Percentiles rank a stretch among this genome's conserved stretches.
phyloP scores from a whole-genome alignment of 768 basidiomycete genomes.

The Tubosaeta brunneosetosa region DNA sequence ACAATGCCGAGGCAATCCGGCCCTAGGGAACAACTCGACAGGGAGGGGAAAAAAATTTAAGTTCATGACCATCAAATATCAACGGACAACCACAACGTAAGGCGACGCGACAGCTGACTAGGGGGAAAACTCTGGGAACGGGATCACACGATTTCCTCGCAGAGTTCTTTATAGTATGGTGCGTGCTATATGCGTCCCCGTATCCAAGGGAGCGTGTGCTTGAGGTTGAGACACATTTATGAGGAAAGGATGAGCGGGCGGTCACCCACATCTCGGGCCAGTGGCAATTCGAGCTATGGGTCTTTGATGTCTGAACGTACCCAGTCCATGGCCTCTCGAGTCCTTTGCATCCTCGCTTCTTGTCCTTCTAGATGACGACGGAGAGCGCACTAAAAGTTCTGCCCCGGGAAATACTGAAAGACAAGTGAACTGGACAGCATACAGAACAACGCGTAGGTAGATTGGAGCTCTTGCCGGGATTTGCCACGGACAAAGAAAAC shows the following conservation, averaged over 20 bases:
- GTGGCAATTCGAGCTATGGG: constrained; percentile 8
- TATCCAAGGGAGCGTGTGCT: neutral
- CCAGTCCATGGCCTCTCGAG: neutral
- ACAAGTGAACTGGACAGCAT: no score
- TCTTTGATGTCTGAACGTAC: neutral
- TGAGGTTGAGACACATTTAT: neutral
- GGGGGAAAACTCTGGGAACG: neutral
- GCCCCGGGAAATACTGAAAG: no score
- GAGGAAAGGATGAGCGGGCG: constrained; percentile 14
- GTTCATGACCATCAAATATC: neutral
- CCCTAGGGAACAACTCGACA: neutral
- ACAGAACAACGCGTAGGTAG: neutral
- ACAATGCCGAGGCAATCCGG: no score
- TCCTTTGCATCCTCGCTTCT: constrained; percentile 4
- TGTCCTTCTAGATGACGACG: neutral
- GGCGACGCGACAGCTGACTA: neutral
- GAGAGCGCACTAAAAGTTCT: neutral
- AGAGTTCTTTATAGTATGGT: constrained; percentile 4
- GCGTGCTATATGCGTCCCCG: constrained; percentile 9
- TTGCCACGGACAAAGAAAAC: constrained; percentile 7
- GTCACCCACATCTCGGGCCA: constrained; percentile 15
- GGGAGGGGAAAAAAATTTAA: neutral
- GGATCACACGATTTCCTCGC: constrained; percentile 4
- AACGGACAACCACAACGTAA: neutral
- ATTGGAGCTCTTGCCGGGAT: constrained; percentile 10